Evolutionary conservation across 1,139 yeast species (phyloP).

Genomic region (Martiniozyma asiatica): DNA sequence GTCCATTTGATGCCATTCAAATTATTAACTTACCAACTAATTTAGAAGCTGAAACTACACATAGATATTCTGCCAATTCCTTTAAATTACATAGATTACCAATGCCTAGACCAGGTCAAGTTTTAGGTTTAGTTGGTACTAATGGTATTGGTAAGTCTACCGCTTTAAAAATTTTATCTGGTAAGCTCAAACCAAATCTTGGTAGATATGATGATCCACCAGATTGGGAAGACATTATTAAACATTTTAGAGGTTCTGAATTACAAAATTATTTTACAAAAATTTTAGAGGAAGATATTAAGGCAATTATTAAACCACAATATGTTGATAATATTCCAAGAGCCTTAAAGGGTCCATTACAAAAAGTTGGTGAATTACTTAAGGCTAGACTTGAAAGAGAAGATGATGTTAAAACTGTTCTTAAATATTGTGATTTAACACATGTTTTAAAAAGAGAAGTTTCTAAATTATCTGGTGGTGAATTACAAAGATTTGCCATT

Average conservation of each 20-base stretch:
- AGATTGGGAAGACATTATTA: conserved; percentile 89
- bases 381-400: conserved; percentile 59
- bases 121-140: conserved; percentile 92
- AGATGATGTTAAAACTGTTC: conserved; percentile 43
- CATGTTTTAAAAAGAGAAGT: conserved; percentile 77
- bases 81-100: conserved; percentile 95
- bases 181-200: conserved; percentile 93
- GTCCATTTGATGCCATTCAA: conserved; percentile 94
- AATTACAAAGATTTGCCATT: conserved; percentile 93
- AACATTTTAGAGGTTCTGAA: conserved; percentile 90
- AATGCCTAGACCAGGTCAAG: conserved; percentile 98
- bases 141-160: conserved; percentile 99
- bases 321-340: conserved; percentile 95
- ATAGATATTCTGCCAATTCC: conserved; percentile 94
- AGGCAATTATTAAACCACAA: conserved; percentile 94
- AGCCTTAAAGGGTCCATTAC: conserved; percentile 85
- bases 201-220: conserved; percentile 94
- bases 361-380: conserved; percentile 76
- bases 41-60: conserved; percentile 83
- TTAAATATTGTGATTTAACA: conserved; percentile 59
- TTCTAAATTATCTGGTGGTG: conserved; percentile 90
- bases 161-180: conserved; percentile 96
- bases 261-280: conserved; percentile 92
- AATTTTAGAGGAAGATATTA: conserved; percentile 83
- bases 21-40: conserved; percentile 95